Base-by-base conservation (phyloP, 2,329 filamentous ascomycete genomes). In the Beauveria varroae region DNA sequence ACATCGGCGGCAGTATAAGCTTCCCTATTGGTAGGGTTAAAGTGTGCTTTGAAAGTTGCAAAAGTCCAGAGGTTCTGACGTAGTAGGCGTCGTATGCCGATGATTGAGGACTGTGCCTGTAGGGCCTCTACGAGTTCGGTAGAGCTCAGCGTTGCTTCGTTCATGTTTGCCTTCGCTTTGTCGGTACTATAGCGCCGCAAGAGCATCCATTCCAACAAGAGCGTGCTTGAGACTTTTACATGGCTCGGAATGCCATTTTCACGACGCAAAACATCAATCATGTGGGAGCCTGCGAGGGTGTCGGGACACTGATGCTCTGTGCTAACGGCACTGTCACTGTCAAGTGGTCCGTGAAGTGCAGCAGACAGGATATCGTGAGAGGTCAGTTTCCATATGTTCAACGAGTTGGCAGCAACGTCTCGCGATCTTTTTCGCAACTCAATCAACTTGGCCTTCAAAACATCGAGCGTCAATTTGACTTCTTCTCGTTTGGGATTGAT, bases 321-420 rank as follows among this genome's bases (percentile, higher is more conserved):
- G 18, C 54, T 40, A 9, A 56, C 56, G 18, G 57, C 26, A n/a
- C 20, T 51, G 30, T 54, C n/a, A 9, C 12, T 22, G 44, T 43
- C 37, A 41, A 59, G 53, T 62, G 55, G 34, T 8, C 70, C 69
- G 6, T 68, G 65, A 28, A 81, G 68, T 16, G 76, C 74, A 18
- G 69, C 70, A 10, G 73, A 74, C 57, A 81, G 67, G 24, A 82
- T 63, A 65, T 82, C 80, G 52, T 75, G 67, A 52, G 75, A 70
- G n/a, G 68, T 71, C 43, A 80, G 71, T 41, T 72, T 73, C 76
- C 75, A 78, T 24, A 71, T 64, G 60, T 67, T 68, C 28, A 67
- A 60, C 14, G 69, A 67, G 6, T 65, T 63, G 5, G 64, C 64
- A 14, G 67, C 37, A 5, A 71, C 63, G 50, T 70, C 64, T n/a